Evolutionary conservation across 805 yeast genomes (phyloP).

Genomic region (Yamadazyma tumulicola): DNA sequence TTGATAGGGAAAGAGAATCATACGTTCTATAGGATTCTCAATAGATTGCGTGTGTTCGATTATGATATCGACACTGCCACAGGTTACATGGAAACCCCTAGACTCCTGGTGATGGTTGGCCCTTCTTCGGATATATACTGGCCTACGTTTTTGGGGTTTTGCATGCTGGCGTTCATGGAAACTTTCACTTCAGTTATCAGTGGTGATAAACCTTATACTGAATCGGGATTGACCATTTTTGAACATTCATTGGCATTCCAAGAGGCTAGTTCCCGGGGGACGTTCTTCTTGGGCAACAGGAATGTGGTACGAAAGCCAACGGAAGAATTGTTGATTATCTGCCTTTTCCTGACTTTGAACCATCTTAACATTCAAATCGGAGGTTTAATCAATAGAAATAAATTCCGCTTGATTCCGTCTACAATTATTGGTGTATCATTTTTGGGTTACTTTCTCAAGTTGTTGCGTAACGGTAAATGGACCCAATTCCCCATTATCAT

Average conservation of each 20-base stretch:
- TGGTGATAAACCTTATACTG: conserved; percentile 55
- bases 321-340: conserved; percentile 47
- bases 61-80: conserved; percentile 19
- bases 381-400: conserved; percentile 49
- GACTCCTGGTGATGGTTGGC: conserved; percentile 31
- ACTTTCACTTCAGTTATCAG: conserved; percentile 58
- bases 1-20: conserved; percentile 10
- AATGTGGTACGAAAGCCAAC: conserved; percentile 39
- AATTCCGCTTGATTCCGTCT: conserved; percentile 62
- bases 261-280: conserved; percentile 50
- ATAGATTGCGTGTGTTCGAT: conserved; percentile 16
- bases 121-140: conserved; percentile 55
- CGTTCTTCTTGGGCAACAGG: conserved; percentile 21
- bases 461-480: conserved; percentile 39
- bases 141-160: conserved; percentile 55
- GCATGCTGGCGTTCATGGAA: conserved; percentile 63
- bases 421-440: conserved; percentile 54
- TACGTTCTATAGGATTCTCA: conserved; percentile 14
- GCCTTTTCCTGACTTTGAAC: conserved; percentile 54
- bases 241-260: conserved; percentile 77
- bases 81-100: conserved; percentile 30
- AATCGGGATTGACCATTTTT: conserved; percentile 67
- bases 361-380: conserved; percentile 64
- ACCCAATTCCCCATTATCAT: conserved; percentile 53
- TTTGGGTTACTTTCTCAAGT: conserved; percentile 38